Evolutionary conservation across 208 protist genomes (phyloP), one percentile per base, ranked within the genome.

Genomic region (Crithidia expoeki): DNA sequence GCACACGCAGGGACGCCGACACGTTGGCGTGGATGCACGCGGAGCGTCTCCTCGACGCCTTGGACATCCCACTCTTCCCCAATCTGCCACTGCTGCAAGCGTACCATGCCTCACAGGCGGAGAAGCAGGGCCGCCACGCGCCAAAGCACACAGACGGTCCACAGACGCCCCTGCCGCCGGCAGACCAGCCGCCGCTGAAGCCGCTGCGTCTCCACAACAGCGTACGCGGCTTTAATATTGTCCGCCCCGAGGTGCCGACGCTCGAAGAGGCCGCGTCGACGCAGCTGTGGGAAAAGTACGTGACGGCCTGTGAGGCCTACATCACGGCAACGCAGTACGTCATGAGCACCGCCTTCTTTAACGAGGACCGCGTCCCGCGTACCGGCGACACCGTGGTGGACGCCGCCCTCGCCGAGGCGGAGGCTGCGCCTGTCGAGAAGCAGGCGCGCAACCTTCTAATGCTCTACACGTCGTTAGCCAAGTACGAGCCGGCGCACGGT

Each of bases 1-100:
- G 80, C 30, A 92, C 88, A 0, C 90, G 92, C 65, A 84, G 81
- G 25, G 93, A 97, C 57, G 90, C 93, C 19, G 93, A 97, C 21
- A 34, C 83, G n/a, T 76, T 96, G 14, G 83, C 78, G 14, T 97
- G 88, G 86, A 96, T 97, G 93, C 93, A 97, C 65, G 93, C 93
- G 52, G 88, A 96, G 71, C 87, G 88, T 11, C 77, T 83, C 10
- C 71, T 97, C 19, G 89, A 96, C 62, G 73, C 72, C 2, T 47
- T 94, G 4, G 83, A 72, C 14, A 73, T 97, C 7, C 85, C 80
- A 38, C 30, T 97, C 33, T 97, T 96, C 72, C 86, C 82, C 36
- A 95, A 96, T 61, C 70, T 97, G 49, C 90, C 90, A 4, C 60
- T 69, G 44, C 66, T 95, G 56, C 93, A 97, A 71, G 76, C 60